Evolutionary conservation across 257 asterid species (phyloP).

Genomic region (Solanum megistacrolobum): DNA sequence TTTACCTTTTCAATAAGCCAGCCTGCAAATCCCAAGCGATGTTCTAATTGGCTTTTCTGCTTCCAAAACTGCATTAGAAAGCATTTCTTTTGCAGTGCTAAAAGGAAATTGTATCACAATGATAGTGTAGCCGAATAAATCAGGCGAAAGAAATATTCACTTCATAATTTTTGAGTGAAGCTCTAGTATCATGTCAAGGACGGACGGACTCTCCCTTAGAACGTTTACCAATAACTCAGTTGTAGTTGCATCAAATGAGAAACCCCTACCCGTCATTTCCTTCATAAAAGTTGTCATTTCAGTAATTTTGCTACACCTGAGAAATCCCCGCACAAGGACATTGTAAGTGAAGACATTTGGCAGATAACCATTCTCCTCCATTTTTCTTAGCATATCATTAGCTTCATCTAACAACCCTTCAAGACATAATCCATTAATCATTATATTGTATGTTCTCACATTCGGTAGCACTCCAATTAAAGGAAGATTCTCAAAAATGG

Average conservation of each 20-base stretch:
- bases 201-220: background rate
- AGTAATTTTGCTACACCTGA: background rate
- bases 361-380: background rate
- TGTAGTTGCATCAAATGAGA: background rate
- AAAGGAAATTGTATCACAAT: too few relatives aligned
- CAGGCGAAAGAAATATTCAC: background rate
- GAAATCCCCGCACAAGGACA: background rate
- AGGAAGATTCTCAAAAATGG: background rate
- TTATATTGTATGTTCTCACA: background rate
- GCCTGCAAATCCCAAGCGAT: too few relatives aligned
- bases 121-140: too few relatives aligned
- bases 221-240: background rate
- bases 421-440: background rate
- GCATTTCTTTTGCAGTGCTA: too few relatives aligned
- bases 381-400: background rate
- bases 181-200: background rate
- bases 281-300: background rate
- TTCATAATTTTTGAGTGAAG: background rate
- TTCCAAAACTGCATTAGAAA: too few relatives aligned
- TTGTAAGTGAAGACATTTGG: background rate
- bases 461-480: background rate
- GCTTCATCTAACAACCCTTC: slow-evolving; percentile 12
- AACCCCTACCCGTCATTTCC: slow-evolving; percentile 2
- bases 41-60: too few relatives aligned
- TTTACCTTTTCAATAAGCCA: too few relatives aligned